phyloP scores from a whole-genome alignment of 768 basidiomycete species.

The Tricholoma terreum region DNA sequence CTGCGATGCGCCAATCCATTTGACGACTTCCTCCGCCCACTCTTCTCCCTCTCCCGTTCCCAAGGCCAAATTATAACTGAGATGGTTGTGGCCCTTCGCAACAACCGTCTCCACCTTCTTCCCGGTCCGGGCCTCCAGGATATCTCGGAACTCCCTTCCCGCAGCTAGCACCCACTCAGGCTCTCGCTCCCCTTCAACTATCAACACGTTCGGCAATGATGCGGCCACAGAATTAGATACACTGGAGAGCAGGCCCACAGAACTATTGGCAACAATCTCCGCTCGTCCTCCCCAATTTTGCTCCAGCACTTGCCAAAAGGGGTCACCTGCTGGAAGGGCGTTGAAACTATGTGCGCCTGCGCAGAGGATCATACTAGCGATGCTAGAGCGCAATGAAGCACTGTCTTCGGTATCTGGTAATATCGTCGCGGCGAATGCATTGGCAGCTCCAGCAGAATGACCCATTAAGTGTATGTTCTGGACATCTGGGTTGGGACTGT shows the following conservation, averaged over 20 bases:
- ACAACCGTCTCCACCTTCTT: slow-evolving; percentile 33
- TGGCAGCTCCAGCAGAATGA: slow-evolving; percentile 61
- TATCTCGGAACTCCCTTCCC: slow-evolving; percentile 35
- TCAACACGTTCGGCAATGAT: slow-evolving; percentile 43
- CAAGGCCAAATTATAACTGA: slow-evolving; percentile 51
- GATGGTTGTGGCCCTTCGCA: slow-evolving; percentile 58
- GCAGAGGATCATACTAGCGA: slow-evolving; percentile 46
- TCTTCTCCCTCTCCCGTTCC: slow-evolving; percentile 57
- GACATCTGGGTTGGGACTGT: slow-evolving; percentile 36
- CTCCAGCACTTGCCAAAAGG: slow-evolving; percentile 27
- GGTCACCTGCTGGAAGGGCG: slow-evolving; percentile 19
- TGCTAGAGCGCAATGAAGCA: slow-evolving; percentile 27
- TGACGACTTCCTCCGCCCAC: slow-evolving; percentile 51
- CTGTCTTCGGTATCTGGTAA: slow-evolving; percentile 30
- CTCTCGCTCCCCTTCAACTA: slow-evolving; percentile 53
- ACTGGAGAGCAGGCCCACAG: slow-evolving; percentile 37
- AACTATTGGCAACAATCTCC: slow-evolving; percentile 33
- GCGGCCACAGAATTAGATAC: slow-evolving; percentile 33
- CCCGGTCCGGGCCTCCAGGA: slow-evolving; percentile 35
- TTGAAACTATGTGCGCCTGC: slow-evolving; percentile 44
- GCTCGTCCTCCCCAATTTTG: slow-evolving; percentile 41
- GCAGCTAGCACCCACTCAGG: slow-evolving; percentile 41
- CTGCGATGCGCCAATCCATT: slow-evolving; percentile 28
- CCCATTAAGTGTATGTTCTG: slow-evolving; percentile 47
- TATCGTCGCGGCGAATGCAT: slow-evolving; percentile 44